phyloP scores from a whole-genome alignment of 352 stramenopile species.

The Phytophthora ohioensis region DNA sequence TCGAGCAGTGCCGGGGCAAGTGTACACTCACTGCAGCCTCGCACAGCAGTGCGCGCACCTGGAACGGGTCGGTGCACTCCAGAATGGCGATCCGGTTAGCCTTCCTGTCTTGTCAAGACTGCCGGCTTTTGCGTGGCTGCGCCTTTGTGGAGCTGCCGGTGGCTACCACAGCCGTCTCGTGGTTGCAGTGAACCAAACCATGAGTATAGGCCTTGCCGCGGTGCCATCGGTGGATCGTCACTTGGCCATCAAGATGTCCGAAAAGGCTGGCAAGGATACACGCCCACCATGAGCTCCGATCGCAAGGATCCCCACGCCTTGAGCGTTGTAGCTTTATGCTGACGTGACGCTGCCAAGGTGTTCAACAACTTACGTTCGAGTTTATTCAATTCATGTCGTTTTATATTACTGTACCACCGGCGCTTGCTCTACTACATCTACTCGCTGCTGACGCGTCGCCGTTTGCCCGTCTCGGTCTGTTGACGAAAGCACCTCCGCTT shows the following conservation, averaged over 20 bases:
- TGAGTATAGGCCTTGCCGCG: too few species aligned
- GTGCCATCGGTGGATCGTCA: neutral
- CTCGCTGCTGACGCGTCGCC: conserved; percentile 27
- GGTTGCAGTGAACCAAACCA: neutral
- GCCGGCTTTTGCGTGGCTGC: neutral
- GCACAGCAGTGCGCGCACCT: conserved; percentile 8
- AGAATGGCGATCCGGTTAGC: too few species aligned
- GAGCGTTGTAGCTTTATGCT: too few species aligned
- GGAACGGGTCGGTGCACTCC: conserved; percentile 1
- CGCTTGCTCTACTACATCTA: conserved; percentile 2
- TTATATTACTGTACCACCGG: conserved; percentile 7
- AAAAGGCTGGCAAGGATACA: conserved; percentile 29
- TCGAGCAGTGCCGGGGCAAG: conserved; percentile 19
- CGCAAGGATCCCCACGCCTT: conserved; percentile 10
- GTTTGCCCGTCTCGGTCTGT: conserved; percentile 17
- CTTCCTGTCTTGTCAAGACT: too few species aligned
- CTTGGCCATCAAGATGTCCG: neutral
- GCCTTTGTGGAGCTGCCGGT: neutral
- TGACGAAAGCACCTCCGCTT: conserved; percentile 26
- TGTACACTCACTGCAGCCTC: conserved; percentile 23
- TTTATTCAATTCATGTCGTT: too few species aligned
- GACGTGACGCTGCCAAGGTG: too few species aligned
- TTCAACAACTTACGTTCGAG: too few species aligned
- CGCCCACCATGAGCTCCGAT: conserved; percentile 1
- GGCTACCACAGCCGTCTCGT: conserved; percentile 4